Evolutionary conservation across 352 stramenopile species (phyloP), one percentile per base, ranked within the genome.

Genomic region (Phytophthora sp.): DNA sequence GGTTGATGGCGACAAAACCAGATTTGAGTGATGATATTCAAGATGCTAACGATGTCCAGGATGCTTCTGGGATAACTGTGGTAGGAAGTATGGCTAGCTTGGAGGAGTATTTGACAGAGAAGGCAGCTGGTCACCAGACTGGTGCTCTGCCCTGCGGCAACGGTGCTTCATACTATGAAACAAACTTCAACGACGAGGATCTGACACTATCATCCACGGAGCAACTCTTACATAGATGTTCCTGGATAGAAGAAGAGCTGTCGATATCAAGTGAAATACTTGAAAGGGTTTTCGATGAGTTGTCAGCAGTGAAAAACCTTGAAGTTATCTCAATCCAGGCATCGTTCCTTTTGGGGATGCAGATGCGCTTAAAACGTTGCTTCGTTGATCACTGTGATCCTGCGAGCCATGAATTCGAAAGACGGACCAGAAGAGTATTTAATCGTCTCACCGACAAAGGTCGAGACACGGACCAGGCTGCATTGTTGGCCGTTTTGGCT

Each of bases 361-460:
- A 85, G 54, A 57, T 76, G 26, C 57, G 57, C 16, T 36, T 46
- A 2, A 44, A 56, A 33, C n/a, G 21, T 1, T 42, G 21, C 24
- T 63, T 81, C 6, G 15, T 60, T 21, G 35, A 68, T n/a, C 18
- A 27, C 8, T 63, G 60, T 23, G 21, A 45, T 11, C 9, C 35
- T 11, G 16, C 54, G 3, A 62, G 39, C 38, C 36, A 24, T 11
- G 41, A 49, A 9, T 68, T 77, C 23, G 62, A 59, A 49, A 63
- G 69, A 16, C 55, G 65, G 15, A 27, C 79, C 4, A 49, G 62
- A 27, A 38, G 58, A 5, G 57, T 69, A 18, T 69, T 81, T 36
- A 85, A 85, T 52, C 69, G 65, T 8, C 71, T 85, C 16, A 76
- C 71, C 9, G 74, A 46, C 30, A 69, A 63, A 24, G 15, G 18